Conservation (phyloP, 768 basidiomycete species). For the Pisolithus sp. region DNA sequence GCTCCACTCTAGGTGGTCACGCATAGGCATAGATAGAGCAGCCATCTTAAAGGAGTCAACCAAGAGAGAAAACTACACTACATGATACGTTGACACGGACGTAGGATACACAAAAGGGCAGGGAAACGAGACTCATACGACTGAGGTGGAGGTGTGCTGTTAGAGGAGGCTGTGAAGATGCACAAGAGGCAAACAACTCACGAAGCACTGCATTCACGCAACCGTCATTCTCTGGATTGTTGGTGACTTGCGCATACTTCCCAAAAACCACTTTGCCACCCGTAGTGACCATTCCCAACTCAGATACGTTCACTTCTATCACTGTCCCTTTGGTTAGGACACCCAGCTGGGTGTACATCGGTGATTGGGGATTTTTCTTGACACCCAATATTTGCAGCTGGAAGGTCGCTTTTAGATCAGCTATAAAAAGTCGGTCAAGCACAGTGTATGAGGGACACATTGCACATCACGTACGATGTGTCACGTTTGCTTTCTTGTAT, state of each 20-base stretch:
- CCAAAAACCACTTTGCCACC: slow-evolving; percentile 94
- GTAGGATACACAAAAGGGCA: neutral
- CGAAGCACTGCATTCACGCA: slow-evolving; percentile 93
- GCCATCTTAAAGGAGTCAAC: too few species aligned
- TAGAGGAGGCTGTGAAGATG: neutral
- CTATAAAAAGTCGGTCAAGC: slow-evolving; percentile 34
- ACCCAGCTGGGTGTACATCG: slow-evolving; percentile 94
- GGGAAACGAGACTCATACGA: slow-evolving; percentile 15
- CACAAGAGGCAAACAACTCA: slow-evolving; percentile 34
- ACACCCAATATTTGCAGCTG: slow-evolving; percentile 96
- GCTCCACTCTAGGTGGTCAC: too few species aligned
- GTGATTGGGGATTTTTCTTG: slow-evolving; percentile 99
- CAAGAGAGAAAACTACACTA: neutral
- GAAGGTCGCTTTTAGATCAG: slow-evolving; percentile 97
- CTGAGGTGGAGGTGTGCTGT: slow-evolving; percentile 11
- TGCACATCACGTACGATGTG: slow-evolving; percentile 70
- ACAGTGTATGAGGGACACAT: neutral
- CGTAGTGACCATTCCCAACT: slow-evolving; percentile 94
- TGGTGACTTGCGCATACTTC: slow-evolving; percentile 90
- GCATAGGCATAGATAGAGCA: too few species aligned
- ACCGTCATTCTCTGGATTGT: slow-evolving; percentile 94
- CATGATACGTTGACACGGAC: neutral
- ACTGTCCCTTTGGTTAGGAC: slow-evolving; percentile 98
- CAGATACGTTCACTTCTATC: slow-evolving; percentile 98
- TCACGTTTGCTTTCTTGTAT: slow-evolving; percentile 98